Percentiles rank a stretch among this genome's conserved stretches.
phyloP scores from a whole-genome alignment of 2,329 filamentous ascomycete species.

The Aspergillus uvarum region DNA sequence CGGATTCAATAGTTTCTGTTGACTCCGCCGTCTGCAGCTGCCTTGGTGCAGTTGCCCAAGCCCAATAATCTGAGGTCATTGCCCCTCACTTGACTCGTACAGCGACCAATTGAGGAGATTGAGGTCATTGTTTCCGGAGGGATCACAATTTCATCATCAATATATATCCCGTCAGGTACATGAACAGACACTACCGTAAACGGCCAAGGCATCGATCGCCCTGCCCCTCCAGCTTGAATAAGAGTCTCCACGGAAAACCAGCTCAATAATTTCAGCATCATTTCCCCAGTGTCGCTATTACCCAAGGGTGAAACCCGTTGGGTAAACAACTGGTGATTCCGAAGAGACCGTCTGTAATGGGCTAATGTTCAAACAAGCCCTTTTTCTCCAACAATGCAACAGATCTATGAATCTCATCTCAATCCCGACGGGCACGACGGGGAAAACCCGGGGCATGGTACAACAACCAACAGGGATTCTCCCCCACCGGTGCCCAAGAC shows the following conservation, averaged over 20 bases:
- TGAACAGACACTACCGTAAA: background rate
- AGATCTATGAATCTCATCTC: background rate
- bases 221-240: too few species aligned
- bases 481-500: background rate
- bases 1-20: background rate
- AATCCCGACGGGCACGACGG: background rate
- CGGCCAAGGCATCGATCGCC: background rate
- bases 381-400: background rate
- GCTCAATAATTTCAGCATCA: too few species aligned
- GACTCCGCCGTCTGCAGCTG: background rate
- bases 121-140: background rate
- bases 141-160: background rate
- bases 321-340: too few species aligned
- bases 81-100: background rate
- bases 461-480: background rate
- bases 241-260: too few species aligned
- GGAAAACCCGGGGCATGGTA: background rate
- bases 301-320: too few species aligned
- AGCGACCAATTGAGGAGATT: background rate
- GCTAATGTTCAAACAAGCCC: too few species aligned
- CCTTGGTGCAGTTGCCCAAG: background rate
- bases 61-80: background rate
- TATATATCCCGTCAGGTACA: background rate
- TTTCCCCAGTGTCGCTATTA: too few species aligned
- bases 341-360: too few species aligned